Evolutionary conservation across 2,329 filamentous ascomycete genomes (phyloP), one percentile per base, ranked within the genome.

Genomic region (Eurotiales sp.): DNA sequence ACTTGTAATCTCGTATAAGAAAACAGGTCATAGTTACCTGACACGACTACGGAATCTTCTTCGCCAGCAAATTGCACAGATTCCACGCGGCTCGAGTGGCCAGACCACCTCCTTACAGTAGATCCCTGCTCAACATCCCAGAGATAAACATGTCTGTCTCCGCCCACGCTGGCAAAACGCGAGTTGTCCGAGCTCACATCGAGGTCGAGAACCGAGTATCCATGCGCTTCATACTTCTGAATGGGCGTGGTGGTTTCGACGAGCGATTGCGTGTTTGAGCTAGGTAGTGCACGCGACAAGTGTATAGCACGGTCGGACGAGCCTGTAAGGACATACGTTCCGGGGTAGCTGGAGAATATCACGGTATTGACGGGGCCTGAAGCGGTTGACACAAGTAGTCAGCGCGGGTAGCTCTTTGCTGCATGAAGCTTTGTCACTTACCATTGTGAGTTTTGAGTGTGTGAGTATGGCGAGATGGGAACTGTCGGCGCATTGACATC

Each of bases 91-190:
- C 83, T 82, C 2, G 77, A 78, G 70, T 93, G 88, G 0, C 86
- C 87, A 58, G 68, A 64, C 69, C 92, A 93, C 23, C 93, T 80
- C 19, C 88, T 81, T 22, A 87, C 74, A 3, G 92, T 96, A 59
- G 82, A 78, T 15, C 87, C 90, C 2, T 85, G 87, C 42, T 86
- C 78, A 0, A 97, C 93, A 70, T 99, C 93, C 93, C 93, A 97
- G 4, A 96, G 78, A 65, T 96, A 96, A 0, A 96, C 90, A 55
- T 82, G 79, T 60, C 92, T 88, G 73, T 99, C 93, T 53, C 93
- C 93, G 59, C 93, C 93, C 1, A 83, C 82, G n/a, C 86, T 91
- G 8, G 85, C 86, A 68, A 99, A 96, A 39, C 83, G 83, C 58
- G 89, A 81, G 70, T 99, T 99, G 72, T 90, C 86, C 21, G 75